Evolutionary conservation across 345 rosid genomes (phyloP).

Genomic region (Mangifera indica): DNA sequence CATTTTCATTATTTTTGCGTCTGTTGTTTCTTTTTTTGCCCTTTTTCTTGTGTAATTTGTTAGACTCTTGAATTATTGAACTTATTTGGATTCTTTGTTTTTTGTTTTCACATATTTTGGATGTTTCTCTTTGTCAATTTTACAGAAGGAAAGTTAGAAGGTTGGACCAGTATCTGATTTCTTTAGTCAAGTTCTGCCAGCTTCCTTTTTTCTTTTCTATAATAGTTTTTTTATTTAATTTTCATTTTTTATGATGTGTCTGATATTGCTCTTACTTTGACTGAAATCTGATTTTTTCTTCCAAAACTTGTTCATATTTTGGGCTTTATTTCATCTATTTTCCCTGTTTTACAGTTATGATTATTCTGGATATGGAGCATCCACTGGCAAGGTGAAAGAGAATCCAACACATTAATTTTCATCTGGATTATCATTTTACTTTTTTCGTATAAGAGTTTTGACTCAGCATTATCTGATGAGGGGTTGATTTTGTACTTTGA

Average conservation of each 20-base stretch:
- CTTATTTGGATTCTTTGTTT: conserved; percentile 5
- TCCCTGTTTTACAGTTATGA: conserved; percentile 64
- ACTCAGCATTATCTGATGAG: conserved; percentile 11
- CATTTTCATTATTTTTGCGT: neutral
- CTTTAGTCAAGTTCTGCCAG: neutral
- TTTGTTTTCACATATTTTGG: conserved; percentile 22
- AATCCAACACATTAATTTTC: neutral
- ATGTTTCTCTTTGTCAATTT: conserved; percentile 11
- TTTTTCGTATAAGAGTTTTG: neutral
- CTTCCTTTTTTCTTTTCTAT: neutral
- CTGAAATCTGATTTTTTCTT: neutral
- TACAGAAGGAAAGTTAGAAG: neutral
- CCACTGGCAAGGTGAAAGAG: conserved; percentile 83
- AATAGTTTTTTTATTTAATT: neutral
- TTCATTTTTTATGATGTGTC: neutral
- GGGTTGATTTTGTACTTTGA: conserved; percentile 13
- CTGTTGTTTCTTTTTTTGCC: neutral
- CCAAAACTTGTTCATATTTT: neutral
- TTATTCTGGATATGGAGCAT: conserved; percentile 99
- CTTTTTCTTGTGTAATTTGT: neutral
- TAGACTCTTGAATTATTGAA: neutral
- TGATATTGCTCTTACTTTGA: neutral
- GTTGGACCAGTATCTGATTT: conserved; percentile 1
- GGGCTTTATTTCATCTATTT: neutral
- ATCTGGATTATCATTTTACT: neutral